Evolutionary conservation across 2,329 filamentous ascomycete genomes (phyloP), one percentile per base, ranked within the genome.

Genomic region (Cladosporium velox): DNA sequence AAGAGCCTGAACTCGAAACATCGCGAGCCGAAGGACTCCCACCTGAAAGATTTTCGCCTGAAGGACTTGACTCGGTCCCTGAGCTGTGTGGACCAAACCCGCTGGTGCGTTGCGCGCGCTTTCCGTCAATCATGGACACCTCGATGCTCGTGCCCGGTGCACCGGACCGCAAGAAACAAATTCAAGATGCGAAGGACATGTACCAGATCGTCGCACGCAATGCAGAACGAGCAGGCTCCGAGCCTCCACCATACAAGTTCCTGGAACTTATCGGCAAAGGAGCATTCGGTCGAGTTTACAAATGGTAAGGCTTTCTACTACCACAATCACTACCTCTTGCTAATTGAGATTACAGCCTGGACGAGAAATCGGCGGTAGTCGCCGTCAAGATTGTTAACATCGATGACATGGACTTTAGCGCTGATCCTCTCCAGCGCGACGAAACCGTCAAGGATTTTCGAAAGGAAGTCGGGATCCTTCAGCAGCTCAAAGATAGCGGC

Each of bases 321-420:
- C 18, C 21, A 34, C 10, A 10, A 24, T 11, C n/a, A n/a, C 4
- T 18, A 15, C 30, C 14, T 18, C 2, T n/a, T 49, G 59, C 59
- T 62, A 41, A 62, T 21, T 10, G 18, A 44, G 28, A n/a, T 32
- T 18, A 24, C 57, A 65, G 63, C 59, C 44, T 65, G 26, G 55
- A 65, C 32, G 34, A 61, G 10, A 55, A 44, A 71, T 77, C 65
- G 47, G 80, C 77, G 69, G 79, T 91, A 26, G 90, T 92, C 28
- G 90, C 90, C 21, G 85, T 93, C 74, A 93, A 95, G 79, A 93
- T 93, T 71, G 91, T 93, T 73, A 90, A 93, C 75, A 91, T 94
- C 57, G 91, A 95, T 73, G 90, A 91, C 73, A 86, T 87, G 70
- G 91, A 94, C 76, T 83, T 82, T 58, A 73, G 78, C 57, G 77